Percentiles rank a stretch among this genome's conserved stretches.
Conservation (phyloP, 2,329 filamentous ascomycete species). For the Clarireedia monteithiana region DNA sequence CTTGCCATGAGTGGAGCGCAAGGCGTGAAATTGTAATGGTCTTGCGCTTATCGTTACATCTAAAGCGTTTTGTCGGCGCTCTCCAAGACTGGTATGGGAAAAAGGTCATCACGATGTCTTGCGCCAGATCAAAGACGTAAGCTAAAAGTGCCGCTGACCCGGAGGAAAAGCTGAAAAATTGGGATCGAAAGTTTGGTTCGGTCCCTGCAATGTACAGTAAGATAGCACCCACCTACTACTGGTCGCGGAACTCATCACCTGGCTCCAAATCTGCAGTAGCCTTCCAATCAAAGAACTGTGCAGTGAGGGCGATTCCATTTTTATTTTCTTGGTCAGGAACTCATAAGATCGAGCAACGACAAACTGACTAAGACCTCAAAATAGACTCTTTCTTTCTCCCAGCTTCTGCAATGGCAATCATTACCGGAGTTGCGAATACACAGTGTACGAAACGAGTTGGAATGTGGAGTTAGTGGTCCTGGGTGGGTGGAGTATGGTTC, state of each 20-base stretch:
- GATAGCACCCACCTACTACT: slow-evolving; percentile 3
- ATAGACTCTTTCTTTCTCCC: background rate
- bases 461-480: background rate
- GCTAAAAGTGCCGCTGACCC: slow-evolving; percentile 4
- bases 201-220: background rate
- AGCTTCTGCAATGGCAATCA: background rate
- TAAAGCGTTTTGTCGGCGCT: background rate
- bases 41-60: background rate
- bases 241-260: slow-evolving; percentile 4
- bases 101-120: background rate
- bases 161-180: background rate
- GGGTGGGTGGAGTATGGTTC: background rate
- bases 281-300: background rate
- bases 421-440: background rate
- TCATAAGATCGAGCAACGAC: background rate
- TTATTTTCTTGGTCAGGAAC: too few relatives aligned
- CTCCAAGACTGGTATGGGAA: background rate
- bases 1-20: background rate
- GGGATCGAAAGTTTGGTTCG: background rate
- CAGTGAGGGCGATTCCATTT: background rate
- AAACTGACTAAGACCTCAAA: background rate
- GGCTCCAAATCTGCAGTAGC: background rate
- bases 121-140: background rate
- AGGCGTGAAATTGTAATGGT: background rate
- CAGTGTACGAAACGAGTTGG: background rate